Base-by-base conservation (phyloP, 257 asterid species). In the Solanum infundibuliforme region DNA sequence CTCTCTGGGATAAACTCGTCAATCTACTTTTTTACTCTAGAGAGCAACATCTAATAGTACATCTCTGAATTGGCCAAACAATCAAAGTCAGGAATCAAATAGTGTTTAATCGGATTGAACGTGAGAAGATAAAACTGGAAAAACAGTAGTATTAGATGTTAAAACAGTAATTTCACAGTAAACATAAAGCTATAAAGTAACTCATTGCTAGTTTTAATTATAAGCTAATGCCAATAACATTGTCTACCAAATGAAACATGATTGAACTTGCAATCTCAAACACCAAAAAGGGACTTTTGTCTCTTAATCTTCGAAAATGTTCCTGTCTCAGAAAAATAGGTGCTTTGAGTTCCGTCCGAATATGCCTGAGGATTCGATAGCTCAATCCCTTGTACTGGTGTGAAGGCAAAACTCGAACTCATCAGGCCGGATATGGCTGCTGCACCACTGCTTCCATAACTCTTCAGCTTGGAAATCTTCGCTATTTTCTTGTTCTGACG, bases 341-440 rank as follows among this genome's bases (percentile, higher is more conserved):
- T 95, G 89, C 98, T 97, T 75, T 95, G 98, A 62, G 94, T 92
- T 88, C 98, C 98, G 88, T 92, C 92, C 3, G 91, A 89, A 86
- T 58, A 86, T 14, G 98, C 97, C 88, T 94, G 98, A 88, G 99
- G 99, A 83, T 96, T 96, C n/a, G 97, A 93, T 66, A 97, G 98
- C 94, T 97, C 98, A 29, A 97, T 95, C 18, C 98, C 99, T 98
- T 97, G 99, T 89, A 95, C 98, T 21, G 99, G 98, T 12, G 99
- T 95, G 92, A 97, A 97, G 87, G 98, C 98, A 90, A 96, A 90
- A 88, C 98, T 95, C 83, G 98, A 97, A 20, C 98, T 94, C 68
- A 95, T 94, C 68, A 95, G 93, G 77, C 99, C 98, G 46, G 98
- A 95, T 86, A 97, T 94, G 66, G 10, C 6, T 74, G 29, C 12